phyloP scores from a whole-genome alignment of 345 rosid species.

The Brassica rapa region DNA sequence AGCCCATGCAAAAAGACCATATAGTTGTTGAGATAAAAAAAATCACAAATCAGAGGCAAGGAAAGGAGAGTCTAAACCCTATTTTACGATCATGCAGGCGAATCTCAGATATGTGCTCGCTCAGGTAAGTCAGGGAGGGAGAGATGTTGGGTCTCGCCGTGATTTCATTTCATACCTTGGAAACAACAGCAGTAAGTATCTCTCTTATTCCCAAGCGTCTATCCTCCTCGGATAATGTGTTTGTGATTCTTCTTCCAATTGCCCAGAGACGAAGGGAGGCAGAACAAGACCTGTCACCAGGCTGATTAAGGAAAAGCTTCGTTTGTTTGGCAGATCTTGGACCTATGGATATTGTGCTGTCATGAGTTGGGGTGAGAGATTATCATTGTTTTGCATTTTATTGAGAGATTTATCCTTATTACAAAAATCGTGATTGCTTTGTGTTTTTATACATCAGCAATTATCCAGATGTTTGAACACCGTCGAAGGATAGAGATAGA shows the following conservation, averaged over 20 bases:
- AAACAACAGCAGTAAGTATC: background rate
- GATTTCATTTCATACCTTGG: background rate
- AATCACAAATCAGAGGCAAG: background rate
- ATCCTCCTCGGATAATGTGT: background rate
- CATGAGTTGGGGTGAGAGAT: background rate
- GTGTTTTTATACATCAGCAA: background rate
- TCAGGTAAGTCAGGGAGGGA: background rate
- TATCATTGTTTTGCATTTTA: background rate
- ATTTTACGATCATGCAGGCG: background rate
- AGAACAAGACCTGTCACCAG: background rate
- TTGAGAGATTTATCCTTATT: background rate
- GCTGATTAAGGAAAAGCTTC: background rate
- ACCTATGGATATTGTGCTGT: background rate
- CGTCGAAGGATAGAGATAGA: background rate
- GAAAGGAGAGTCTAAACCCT: background rate
- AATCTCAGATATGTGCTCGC: background rate
- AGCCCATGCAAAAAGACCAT: background rate
- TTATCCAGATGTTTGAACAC: background rate
- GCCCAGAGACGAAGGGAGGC: background rate
- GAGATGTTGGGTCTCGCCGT: background rate
- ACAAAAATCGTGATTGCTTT: background rate
- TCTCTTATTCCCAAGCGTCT: too few relatives aligned
- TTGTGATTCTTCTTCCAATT: background rate
- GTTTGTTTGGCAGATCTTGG: background rate
- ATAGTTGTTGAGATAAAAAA: background rate